Evolutionary conservation across 768 basidiomycete genomes (phyloP), one percentile per base, ranked within the genome.

Genomic region (Collybia mongolica): DNA sequence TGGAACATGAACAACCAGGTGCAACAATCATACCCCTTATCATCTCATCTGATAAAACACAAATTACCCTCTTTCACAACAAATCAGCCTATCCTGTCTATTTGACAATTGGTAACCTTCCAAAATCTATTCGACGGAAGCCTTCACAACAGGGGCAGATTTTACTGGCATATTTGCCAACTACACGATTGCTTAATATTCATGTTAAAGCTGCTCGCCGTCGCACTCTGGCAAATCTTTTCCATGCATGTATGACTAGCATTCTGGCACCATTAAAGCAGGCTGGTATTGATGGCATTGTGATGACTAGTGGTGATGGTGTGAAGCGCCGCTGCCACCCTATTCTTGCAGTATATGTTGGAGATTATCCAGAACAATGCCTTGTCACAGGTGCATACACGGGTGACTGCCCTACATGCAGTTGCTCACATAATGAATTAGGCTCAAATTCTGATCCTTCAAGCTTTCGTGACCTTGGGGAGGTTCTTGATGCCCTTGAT

Each of bases 1-100:
- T 32, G 3, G 32, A 32, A 2, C 32, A 9, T 22, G 32, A 32
- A 9, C 32, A 32, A 6, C 7, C 2, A 12, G 53, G 74, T 26
- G 65, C 44, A 0, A 66, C 60, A 0, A 61, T 72, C 48, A 49
- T 54, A 1, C 53, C 54, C 48, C 67, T 72, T 17, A 26, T 74
- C 0, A 73, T 64, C 44, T 58, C 39, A 12, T 54, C 68, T 0
- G 68, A 75, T 50, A 55, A 74, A 2, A 17, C 74, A 0, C 62
- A 65, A 9, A 74, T 73, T 43, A 59, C 75, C 6, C 26, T 19
- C 46, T 74, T 78, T 48, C 55, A 68, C 1, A 69, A 74, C 49
- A 75, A 78, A 51, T 46, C 54, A 19, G 72, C 73, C 8, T 79
- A 74, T 56, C 78, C 77, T 0, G 65, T 80, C 0, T 81, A 81